These are phyloP conservation scores for Trichophyton rubrum DNA, from an alignment of 2,329 filamentous ascomycete species.

Conservation along the genomic window DNA sequence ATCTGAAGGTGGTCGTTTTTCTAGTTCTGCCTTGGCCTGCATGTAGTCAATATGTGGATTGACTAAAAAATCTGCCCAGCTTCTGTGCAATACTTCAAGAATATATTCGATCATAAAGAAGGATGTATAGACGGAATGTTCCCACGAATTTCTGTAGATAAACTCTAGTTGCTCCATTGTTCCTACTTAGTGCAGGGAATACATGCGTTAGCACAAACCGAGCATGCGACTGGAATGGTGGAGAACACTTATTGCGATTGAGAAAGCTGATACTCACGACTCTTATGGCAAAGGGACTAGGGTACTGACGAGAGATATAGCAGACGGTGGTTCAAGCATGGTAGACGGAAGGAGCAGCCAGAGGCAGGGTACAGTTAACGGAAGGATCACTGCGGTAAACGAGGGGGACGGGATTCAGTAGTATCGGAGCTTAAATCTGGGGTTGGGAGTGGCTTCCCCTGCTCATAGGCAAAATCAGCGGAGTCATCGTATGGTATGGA, in stretches of 20 bases:
- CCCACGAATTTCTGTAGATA: neutral
- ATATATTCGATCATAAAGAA: neutral
- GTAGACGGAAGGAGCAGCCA: too few relatives aligned
- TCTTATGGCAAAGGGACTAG: too few relatives aligned
- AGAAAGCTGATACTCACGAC: too few relatives aligned
- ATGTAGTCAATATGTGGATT: neutral
- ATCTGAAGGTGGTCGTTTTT: neutral
- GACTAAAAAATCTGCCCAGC: neutral
- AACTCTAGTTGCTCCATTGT: neutral
- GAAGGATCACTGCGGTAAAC: too few relatives aligned
- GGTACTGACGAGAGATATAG: too few relatives aligned
- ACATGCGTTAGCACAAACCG: neutral
- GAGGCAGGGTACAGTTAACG: too few relatives aligned
- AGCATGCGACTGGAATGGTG: neutral
- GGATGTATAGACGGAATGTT: neutral
- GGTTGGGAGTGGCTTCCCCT: neutral
- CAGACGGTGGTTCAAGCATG: too few relatives aligned
- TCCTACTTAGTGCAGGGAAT: neutral
- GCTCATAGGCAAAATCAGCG: conserved; percentile 1
- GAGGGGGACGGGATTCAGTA: too few relatives aligned
- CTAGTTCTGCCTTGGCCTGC: neutral
- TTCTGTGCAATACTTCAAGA: neutral
- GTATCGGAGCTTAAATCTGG: neutral
- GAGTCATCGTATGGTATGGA: conserved; percentile 1
- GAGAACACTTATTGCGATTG: too few relatives aligned